Base-by-base conservation (phyloP, 2,329 filamentous ascomycete genomes). In the Xylariaceae sp. region DNA sequence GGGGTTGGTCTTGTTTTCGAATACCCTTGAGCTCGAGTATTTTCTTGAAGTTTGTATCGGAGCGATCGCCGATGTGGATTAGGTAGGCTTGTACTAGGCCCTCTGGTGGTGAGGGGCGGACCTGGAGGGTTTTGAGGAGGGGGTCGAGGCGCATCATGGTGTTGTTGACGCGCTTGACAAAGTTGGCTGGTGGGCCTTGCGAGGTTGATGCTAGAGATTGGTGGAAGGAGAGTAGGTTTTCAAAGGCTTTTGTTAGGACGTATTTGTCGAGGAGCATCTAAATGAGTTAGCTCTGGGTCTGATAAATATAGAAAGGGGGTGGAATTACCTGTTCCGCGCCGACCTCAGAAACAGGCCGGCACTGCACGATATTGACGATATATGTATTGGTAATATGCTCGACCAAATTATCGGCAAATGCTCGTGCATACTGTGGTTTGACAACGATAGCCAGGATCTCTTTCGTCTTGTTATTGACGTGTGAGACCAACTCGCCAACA, bases 201-300 rank as follows among this genome's bases (percentile, higher is more conserved):
- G 62, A 44, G 2, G 69, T 66, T 1, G 73, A 66, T 3, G 77
- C 74, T 1, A 68, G 67, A 4, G 76, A 73, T 76, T 82, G 76
- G 82, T 85, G 76, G 79, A 86, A 71, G 68, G 82, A 86, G 62
- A 92, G 79, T 4, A 96, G 79, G 57, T 84, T 86, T 54, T 86
- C 85, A 61, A 95, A 86, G 1, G 85, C 85, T 69, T 93, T 92
- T 59, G 90, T 92, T 18, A 96, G 79, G 7, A 90, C 89, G 70
- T 97, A 97, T 64, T 93, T 92, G 75, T 99, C 94, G 3, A 99
- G 84, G 17, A 97, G 81, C 92, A 99, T 97, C 85, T 96, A 62
- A 60, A 60, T 56, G 49, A 44, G 11, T 17, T 34, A 51, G 49
- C 10, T 11, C n/a, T n/a, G 23, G 73, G 72, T 15, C 8, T 55